Evolutionary conservation across 1,284 basidiomycete genomes (phyloP), one percentile per base, ranked within the genome.

Genomic region (Wallemia ichthyophaga): DNA sequence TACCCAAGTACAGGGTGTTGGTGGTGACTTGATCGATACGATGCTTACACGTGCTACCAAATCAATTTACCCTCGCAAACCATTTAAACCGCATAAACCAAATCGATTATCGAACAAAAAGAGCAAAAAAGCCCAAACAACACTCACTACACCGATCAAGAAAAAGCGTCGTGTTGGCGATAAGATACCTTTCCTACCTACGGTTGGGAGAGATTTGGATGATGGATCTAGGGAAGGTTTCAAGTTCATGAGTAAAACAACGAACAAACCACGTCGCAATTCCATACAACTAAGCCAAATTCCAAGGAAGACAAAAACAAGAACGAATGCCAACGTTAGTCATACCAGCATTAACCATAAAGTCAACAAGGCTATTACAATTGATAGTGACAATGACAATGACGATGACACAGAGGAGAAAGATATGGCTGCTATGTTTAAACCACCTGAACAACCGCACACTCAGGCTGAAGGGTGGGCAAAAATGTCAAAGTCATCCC

Each of bases 31-130:
- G 15, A 56, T 56, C n/a, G 55, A 56, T 27, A 25, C 25, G 5
- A 56, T 56, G 55, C 55, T 56, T 13, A 56, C 55, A 24, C 55
- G 55, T 19, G 55, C 37, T 48, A 48, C 37, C n/a, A 48, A 48
- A 21, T 48, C 37, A 7, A 31, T 17, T 7, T 31, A 31, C 28
- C 28, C 28, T 7, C 28, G 28, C 28, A 31, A 31, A 17, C 17
- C 28, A 31, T 31, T 7, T 17, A n/a, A n/a, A n/a, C n/a, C n/a
- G n/a, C n/a, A n/a, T n/a, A n/a, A n/a, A n/a, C n/a, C n/a, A n/a
- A n/a, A n/a, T n/a, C n/a, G n/a, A n/a, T 31, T 17, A 31, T 31
- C 28, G 17, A 31, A 17, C 28, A 31, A 7, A 17, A 31, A 31
- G 17, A 31, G 28, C 28, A 31, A 31, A 31, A 31, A 31, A 31